Percentiles rank a stretch among this genome's conserved stretches.
These are phyloP conservation scores for Talaromyces adpressus DNA, from an alignment of 495 filamentous ascomycete genomes.

Conservation along the genomic window DNA sequence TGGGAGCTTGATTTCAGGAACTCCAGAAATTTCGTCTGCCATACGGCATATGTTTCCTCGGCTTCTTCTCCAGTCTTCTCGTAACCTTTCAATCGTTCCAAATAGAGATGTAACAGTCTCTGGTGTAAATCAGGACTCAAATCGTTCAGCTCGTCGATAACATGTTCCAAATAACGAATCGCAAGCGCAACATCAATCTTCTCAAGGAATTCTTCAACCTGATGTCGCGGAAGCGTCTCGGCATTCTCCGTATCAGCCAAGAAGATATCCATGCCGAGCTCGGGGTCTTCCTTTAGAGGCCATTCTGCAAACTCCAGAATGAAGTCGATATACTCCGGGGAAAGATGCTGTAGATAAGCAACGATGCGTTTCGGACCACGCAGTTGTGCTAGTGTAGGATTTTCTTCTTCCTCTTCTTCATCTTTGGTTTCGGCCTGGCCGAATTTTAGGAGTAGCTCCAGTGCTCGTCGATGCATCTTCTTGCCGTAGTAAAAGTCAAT, in stretches of 20 bases:
- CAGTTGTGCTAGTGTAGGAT: constrained; percentile 58
- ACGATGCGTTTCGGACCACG: constrained; percentile 79
- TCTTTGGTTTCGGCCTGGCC: constrained; percentile 60
- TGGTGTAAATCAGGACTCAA: constrained; percentile 82
- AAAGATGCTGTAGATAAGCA: constrained; percentile 81
- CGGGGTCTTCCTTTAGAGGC: constrained; percentile 66
- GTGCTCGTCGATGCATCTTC: constrained; percentile 79
- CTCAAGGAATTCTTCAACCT: constrained; percentile 67
- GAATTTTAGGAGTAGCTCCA: constrained; percentile 77
- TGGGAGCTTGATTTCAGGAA: constrained; percentile 72
- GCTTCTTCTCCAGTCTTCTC: constrained; percentile 21
- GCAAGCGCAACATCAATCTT: constrained; percentile 62
- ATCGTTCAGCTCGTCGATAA: constrained; percentile 82
- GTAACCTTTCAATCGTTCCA: constrained; percentile 51
- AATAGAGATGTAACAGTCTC: constrained; percentile 65
- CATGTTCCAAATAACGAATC: constrained; percentile 81
- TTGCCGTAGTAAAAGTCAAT: constrained; percentile 97
- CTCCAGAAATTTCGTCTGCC: constrained; percentile 57
- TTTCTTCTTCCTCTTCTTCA: constrained; percentile 19
- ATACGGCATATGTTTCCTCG: constrained; percentile 41
- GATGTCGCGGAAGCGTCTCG: constrained; percentile 73
- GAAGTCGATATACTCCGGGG: constrained; percentile 81
- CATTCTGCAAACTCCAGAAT: constrained; percentile 88
- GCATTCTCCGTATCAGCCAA: constrained; percentile 91
- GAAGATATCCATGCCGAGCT: constrained; percentile 92